These are phyloP conservation scores for Sphagnum magellanicum DNA, from an alignment of 228 moss, liverwort and hornwort species.

Conservation along the genomic window DNA sequence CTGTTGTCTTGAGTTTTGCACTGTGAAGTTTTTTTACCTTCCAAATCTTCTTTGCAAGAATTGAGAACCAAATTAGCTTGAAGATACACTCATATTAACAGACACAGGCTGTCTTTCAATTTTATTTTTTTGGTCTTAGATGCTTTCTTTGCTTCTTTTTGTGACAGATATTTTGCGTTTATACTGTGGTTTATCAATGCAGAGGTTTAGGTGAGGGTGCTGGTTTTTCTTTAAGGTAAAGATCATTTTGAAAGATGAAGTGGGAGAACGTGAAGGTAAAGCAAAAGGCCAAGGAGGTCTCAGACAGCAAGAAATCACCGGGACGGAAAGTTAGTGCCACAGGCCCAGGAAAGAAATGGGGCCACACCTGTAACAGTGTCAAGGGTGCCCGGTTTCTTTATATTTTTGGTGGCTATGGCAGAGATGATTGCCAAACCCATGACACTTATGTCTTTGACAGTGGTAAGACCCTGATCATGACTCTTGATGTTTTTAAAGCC, in stretches of 20 bases:
- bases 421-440: slow-evolving; percentile 95
- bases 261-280: slow-evolving; percentile 98
- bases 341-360: slow-evolving; percentile 98
- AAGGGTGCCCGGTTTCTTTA: slow-evolving; percentile 87
- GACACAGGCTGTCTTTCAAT: too few relatives aligned
- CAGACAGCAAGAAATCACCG: slow-evolving; percentile 75
- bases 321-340: slow-evolving; percentile 80
- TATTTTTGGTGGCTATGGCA: slow-evolving; percentile 96
- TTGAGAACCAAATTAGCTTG: too few relatives aligned
- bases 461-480: slow-evolving; percentile 27
- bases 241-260: slow-evolving; percentile 41
- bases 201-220: too few relatives aligned
- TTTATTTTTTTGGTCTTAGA: too few relatives aligned
- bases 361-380: slow-evolving; percentile 92
- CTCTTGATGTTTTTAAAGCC: background rate
- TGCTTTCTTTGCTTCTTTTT: too few relatives aligned
- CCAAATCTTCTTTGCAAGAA: too few relatives aligned
- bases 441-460: slow-evolving; percentile 93
- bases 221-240: background rate
- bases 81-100: too few relatives aligned
- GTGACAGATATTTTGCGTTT: too few relatives aligned
- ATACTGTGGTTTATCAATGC: too few relatives aligned
- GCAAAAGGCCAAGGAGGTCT: slow-evolving; percentile 64
- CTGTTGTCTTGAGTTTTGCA: too few relatives aligned
- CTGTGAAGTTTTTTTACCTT: too few relatives aligned